Evolutionary conservation across 441 rosid species (phyloP).

Genomic region (Rhodomyrtus psidioides): DNA sequence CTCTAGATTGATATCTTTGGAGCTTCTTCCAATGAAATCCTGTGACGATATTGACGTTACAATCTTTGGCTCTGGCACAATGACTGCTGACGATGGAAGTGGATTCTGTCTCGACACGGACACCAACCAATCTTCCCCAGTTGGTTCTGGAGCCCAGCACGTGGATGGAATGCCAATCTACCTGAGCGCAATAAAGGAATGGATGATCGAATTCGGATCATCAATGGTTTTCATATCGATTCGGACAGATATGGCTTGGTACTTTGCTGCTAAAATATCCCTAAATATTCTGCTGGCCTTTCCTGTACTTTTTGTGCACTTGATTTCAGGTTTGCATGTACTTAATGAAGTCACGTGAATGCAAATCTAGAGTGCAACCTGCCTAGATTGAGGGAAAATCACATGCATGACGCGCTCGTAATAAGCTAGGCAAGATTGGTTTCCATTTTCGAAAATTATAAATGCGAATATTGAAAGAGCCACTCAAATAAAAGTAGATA

Average conservation of each 20-base stretch:
- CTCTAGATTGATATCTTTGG: slow-evolving; percentile 61
- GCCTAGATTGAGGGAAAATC: not conserved
- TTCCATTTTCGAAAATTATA: not conserved
- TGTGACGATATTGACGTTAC: slow-evolving; percentile 69
- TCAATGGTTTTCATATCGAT: slow-evolving; percentile 45
- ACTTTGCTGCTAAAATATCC: not conserved
- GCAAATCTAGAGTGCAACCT: not conserved
- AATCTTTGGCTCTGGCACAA: slow-evolving; percentile 67
- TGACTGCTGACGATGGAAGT: slow-evolving; percentile 59
- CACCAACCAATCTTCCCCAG: slow-evolving; percentile 30
- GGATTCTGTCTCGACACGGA: slow-evolving; percentile 42
- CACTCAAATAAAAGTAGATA: not conserved
- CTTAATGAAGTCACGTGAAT: not conserved
- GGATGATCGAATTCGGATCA: slow-evolving; percentile 71
- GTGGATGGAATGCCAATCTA: slow-evolving; percentile 43
- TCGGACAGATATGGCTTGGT: slow-evolving; percentile 87
- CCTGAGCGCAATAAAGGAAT: slow-evolving; percentile 73
- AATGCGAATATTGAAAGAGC: not conserved
- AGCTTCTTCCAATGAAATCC: slow-evolving; percentile 75
- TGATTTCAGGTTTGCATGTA: not conserved
- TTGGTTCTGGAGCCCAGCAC: slow-evolving; percentile 16
- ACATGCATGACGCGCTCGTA: not conserved
- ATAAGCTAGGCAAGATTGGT: not conserved
- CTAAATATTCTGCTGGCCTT: not conserved
- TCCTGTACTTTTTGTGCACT: not conserved